Conservation (phyloP, 2,329 filamentous ascomycete species). For the Fusarium austroafricanum region DNA sequence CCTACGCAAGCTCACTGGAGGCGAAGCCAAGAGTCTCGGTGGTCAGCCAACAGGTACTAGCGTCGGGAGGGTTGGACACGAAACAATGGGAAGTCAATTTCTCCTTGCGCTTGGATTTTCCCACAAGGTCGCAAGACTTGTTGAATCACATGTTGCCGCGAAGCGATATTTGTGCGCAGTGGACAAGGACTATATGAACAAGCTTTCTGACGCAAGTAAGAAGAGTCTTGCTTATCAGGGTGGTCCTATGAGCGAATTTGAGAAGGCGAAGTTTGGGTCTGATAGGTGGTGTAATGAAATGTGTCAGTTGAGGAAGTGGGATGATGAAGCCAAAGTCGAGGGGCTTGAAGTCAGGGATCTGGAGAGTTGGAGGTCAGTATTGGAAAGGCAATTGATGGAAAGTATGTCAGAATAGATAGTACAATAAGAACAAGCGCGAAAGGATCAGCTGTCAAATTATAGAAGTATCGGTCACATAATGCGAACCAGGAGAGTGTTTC, state of each 20-base stretch:
- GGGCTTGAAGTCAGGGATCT: background rate
- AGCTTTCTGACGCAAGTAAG: background rate
- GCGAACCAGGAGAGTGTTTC: too few relatives aligned
- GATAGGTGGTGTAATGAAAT: background rate
- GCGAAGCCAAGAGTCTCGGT: background rate
- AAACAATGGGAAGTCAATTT: background rate
- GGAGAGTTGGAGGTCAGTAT: background rate
- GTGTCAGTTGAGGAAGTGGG: background rate
- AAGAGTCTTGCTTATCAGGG: background rate
- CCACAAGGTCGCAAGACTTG: background rate
- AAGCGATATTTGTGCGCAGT: background rate
- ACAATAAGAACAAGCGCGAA: too few relatives aligned
- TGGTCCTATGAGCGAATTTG: background rate
- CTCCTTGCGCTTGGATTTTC: background rate
- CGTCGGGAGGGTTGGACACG: background rate
- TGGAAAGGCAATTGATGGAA: background rate
- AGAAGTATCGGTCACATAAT: too few relatives aligned
- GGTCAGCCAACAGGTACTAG: background rate
- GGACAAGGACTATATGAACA: background rate
- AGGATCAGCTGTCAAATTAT: too few relatives aligned
- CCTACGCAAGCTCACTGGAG: background rate
- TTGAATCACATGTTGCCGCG: background rate
- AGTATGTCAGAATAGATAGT: too few relatives aligned
- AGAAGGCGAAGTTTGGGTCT: background rate
- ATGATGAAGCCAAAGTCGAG: background rate